Base-by-base conservation (phyloP, 306 rosid genomes). In the Morella rubra region DNA sequence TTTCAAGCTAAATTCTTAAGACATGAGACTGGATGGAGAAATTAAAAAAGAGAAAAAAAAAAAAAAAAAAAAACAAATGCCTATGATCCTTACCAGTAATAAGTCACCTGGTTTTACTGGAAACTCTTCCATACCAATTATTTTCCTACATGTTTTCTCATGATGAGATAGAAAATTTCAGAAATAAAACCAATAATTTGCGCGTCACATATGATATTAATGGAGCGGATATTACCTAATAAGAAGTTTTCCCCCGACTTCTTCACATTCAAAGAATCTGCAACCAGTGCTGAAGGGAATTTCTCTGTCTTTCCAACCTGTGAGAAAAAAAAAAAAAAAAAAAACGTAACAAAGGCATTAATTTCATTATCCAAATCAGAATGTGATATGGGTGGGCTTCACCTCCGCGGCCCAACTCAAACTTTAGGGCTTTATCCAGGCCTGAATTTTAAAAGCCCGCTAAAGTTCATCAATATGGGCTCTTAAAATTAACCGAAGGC, bases 91-190 rank as follows among this genome's bases (percentile, higher is more conserved):
- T 81, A 84, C 91, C 86, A 89, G 81, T 19, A 79, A 9, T 2
- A 89, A 44, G 44, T 90, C 93, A 53, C 84, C 87, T 15, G 91
- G 91, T 76, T 85, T 89, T 53, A 87, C 3, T 20, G 91, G 90
- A 24, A 85, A 60, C 69, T 90, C 91, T 67, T 83, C 90, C 82
- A 90, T 13, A 12, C 85, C 88, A 0, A 81, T 86, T 77, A 86
- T 85, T 82, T 82, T 77, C 79, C 94, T 90, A 79, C 82, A 84
- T 18, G 45, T 55, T 37, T 6, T 27, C 20, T 24, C 20, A 5
- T 20, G 12, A 7, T 61, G 14, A 11, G 44, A 12, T 9, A 32
- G 56, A 52, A 52, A 52, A 52, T 52, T 52, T 13, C 7, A 52
- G 56, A 52, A 3, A 52, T 8, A 47, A 47, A 8, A 13, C 11